These are phyloP conservation scores for Alternaria triticimaculans DNA, from an alignment of 2,329 filamentous ascomycete species.

Conservation along the genomic window DNA sequence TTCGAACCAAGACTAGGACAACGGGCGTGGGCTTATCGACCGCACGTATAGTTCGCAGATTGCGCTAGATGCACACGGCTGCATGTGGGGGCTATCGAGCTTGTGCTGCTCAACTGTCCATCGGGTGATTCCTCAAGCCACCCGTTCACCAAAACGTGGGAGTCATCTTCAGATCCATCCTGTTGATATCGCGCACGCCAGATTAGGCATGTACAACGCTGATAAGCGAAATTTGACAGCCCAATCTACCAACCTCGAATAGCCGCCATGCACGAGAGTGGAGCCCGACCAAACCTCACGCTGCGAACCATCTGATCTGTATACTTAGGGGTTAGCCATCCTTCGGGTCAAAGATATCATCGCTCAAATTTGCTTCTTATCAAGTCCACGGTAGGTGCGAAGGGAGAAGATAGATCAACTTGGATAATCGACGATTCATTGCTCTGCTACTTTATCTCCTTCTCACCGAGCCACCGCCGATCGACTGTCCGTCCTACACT, in stretches of 20 bases:
- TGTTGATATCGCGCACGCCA: not conserved
- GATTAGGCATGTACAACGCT: not conserved
- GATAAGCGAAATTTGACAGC: constrained; percentile 8
- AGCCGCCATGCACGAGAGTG: constrained; percentile 10
- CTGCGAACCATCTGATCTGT: not conserved
- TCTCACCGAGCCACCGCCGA: not conserved
- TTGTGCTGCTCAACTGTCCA: not conserved
- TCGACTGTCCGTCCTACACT: not conserved
- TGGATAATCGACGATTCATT: constrained; percentile 4
- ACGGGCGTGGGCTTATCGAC: not conserved
- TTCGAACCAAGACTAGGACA: not conserved
- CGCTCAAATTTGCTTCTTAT: not conserved
- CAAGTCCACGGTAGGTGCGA: not conserved
- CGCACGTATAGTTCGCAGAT: constrained; percentile 1
- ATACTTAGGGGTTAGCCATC: not conserved
- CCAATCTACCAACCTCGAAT: not conserved
- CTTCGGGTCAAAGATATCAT: not conserved
- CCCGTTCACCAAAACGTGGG: not conserved
- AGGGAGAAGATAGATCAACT: not conserved
- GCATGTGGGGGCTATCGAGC: constrained; percentile 5
- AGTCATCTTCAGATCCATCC: not conserved
- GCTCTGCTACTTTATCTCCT: constrained; percentile 6
- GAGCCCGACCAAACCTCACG: constrained; percentile 1
- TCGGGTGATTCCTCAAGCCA: constrained; percentile 7
- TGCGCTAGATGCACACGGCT: not conserved